Evolutionary conservation across 495 filamentous ascomycete species (phyloP).

Genomic region (Immersiella caudata): DNA sequence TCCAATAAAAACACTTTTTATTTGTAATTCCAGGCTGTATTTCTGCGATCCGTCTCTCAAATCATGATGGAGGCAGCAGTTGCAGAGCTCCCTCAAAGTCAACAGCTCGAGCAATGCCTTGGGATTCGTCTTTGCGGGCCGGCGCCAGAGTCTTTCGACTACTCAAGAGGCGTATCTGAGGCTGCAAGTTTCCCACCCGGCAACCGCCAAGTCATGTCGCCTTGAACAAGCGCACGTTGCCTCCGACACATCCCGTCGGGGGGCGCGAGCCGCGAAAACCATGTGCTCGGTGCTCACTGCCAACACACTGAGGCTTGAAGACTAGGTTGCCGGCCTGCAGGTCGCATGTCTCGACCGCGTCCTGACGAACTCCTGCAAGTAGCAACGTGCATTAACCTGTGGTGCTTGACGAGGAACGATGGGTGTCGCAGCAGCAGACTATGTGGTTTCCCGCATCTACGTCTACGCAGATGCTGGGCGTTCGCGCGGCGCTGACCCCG

Average conservation of each 20-base stretch:
- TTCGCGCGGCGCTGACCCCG: not conserved
- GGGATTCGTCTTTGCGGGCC: not conserved
- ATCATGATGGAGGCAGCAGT: not conserved
- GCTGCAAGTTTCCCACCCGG: not conserved
- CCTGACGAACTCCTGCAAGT: not conserved
- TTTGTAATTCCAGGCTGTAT: not conserved
- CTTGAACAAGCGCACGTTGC: not conserved
- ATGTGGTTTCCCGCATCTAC: not conserved
- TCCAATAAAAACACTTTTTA: not conserved
- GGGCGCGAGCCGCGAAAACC: not conserved
- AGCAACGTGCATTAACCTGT: not conserved
- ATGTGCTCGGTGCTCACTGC: not conserved
- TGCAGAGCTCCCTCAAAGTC: not conserved
- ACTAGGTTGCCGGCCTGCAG: not conserved
- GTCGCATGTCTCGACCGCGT: not conserved
- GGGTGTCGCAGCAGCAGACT: not conserved
- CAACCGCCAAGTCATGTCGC: not conserved
- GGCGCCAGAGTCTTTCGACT: not conserved
- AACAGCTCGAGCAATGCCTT: not conserved
- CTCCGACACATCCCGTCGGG: not conserved
- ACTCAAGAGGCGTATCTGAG: not conserved
- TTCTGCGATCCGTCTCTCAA: not conserved
- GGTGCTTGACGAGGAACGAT: conserved; percentile 3
- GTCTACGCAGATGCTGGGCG: not conserved
- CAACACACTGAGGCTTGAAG: not conserved